Conservation (phyloP, 2,329 filamentous ascomycete genomes). For the Ophiostoma sp. region DNA sequence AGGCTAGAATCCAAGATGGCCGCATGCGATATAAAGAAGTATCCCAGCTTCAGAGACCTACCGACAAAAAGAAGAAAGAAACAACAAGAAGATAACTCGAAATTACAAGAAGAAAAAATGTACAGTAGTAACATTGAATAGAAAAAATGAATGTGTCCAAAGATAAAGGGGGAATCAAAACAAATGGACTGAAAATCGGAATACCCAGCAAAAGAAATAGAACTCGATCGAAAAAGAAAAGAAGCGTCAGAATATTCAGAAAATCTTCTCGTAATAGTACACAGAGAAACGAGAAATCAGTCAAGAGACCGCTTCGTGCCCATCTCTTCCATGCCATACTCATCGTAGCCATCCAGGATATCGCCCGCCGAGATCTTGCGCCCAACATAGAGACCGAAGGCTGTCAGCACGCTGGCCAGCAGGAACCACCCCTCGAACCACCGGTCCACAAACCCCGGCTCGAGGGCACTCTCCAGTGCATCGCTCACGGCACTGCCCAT, state of each 20-base stretch:
- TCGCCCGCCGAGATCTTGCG: slow-evolving; percentile 47
- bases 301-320: slow-evolving; percentile 58
- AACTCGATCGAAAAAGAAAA: background rate
- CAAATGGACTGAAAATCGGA: background rate
- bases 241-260: background rate
- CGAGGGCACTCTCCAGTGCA: slow-evolving; percentile 69
- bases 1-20: too few relatives aligned
- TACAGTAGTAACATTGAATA: background rate
- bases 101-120: background rate
- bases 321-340: slow-evolving; percentile 62
- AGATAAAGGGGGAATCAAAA: slow-evolving; percentile 6
- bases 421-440: slow-evolving; percentile 92
- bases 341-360: slow-evolving; percentile 45
- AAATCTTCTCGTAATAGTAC: background rate
- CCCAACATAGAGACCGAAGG: slow-evolving; percentile 66
- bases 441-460: slow-evolving; percentile 64
- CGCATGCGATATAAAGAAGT: too few relatives aligned
- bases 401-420: slow-evolving; percentile 59
- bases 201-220: background rate
- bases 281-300: slow-evolving; percentile 36
- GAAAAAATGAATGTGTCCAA: background rate
- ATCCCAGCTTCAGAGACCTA: too few relatives aligned
- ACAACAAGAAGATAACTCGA: too few relatives aligned
- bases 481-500: slow-evolving; percentile 72
- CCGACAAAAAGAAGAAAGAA: too few relatives aligned